Evolutionary conservation across 2,329 filamentous ascomycete species (phyloP).

Genomic region (Epichloe typhina): DNA sequence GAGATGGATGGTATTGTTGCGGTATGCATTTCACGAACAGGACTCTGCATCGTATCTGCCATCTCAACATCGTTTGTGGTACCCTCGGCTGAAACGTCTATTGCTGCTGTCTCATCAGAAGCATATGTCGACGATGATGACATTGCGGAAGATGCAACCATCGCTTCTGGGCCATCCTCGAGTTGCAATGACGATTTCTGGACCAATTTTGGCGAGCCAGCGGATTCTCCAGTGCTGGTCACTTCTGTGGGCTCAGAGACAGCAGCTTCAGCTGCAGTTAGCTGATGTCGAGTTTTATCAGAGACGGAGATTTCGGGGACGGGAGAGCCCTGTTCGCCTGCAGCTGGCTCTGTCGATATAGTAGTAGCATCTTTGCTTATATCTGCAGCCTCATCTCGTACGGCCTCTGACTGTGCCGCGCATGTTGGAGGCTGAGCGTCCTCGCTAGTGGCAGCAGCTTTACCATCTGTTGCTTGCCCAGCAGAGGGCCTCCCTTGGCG

Average conservation of each 20-base stretch:
- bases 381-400: background rate
- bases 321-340: background rate
- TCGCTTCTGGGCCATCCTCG: background rate
- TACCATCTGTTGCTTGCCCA: background rate
- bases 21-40: background rate
- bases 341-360: background rate
- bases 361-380: background rate
- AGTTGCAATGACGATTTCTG: background rate
- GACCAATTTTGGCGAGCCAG: background rate
- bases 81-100: background rate
- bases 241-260: background rate
- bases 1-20: slow-evolving; percentile 2
- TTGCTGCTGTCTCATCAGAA: background rate
- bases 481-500: background rate
- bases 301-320: background rate
- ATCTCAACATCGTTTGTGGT: background rate
- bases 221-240: background rate
- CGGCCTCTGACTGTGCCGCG: background rate
- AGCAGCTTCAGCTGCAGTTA: background rate
- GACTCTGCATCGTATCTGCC: background rate
- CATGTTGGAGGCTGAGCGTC: background rate
- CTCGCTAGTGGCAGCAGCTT: background rate
- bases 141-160: background rate
- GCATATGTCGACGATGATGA: background rate
- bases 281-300: background rate